Conservation (phyloP, 345 rosid species). For the Eutrema heterophyllum region DNA sequence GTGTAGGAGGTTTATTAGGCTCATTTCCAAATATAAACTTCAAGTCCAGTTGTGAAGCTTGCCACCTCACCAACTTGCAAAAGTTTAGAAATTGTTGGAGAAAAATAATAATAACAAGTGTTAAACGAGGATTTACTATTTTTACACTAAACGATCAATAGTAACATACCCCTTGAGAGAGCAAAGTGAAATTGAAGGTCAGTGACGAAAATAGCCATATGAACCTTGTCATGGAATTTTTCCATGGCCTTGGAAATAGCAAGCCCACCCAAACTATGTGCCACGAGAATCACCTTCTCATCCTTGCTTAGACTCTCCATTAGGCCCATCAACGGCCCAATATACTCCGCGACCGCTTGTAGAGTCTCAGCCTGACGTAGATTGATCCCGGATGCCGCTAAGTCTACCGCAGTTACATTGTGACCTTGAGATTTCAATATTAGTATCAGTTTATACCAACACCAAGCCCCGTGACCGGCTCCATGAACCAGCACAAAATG, state of each 20-base stretch:
- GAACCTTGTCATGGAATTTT: slow-evolving; percentile 1
- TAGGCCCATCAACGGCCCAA: neutral
- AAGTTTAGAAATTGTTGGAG: neutral
- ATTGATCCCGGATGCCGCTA: slow-evolving; percentile 8
- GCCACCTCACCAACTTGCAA: no score
- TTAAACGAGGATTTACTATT: neutral
- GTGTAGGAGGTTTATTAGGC: slow-evolving; percentile 40
- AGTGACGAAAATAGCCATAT: slow-evolving; percentile 19
- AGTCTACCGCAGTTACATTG: slow-evolving; percentile 5
- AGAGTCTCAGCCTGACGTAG: slow-evolving; percentile 6
- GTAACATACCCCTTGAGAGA: slow-evolving; percentile 25
- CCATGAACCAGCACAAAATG: slow-evolving; percentile 24
- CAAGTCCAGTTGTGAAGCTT: no score
- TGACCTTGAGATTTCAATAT: slow-evolving; percentile 25
- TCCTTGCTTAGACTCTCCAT: slow-evolving; percentile 4
- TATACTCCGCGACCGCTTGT: neutral
- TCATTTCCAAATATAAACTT: slow-evolving; percentile 43
- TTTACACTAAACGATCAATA: neutral
- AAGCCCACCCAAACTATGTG: slow-evolving; percentile 18
- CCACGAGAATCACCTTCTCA: slow-evolving; percentile 26
- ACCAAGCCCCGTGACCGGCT: slow-evolving; percentile 22
- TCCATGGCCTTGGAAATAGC: slow-evolving; percentile 27
- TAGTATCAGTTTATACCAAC: slow-evolving; percentile 25
- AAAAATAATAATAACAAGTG: neutral
- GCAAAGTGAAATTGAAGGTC: no score